Evolutionary conservation across 1,139 yeast species (phyloP).

Genomic region (Suhomyces bolitotheri): DNA sequence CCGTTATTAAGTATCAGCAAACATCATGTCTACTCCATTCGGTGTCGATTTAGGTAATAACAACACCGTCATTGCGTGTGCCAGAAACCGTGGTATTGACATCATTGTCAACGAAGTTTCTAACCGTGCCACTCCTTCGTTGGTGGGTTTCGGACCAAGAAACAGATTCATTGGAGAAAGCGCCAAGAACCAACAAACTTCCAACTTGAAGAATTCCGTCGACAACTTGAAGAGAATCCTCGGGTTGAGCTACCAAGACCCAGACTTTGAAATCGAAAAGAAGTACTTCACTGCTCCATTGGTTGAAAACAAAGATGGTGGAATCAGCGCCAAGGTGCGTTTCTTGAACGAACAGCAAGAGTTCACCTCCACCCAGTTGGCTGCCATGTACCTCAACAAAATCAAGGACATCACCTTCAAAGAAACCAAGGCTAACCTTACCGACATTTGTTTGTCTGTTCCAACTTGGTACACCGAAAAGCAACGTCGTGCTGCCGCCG

Average conservation of each 20-base stretch:
- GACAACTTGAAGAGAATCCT: constrained; percentile 89
- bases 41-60: constrained; percentile 98
- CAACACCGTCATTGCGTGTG: constrained; percentile 94
- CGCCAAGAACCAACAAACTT: constrained; percentile 94
- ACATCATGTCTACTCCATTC: constrained; percentile 76
- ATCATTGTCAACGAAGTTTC: constrained; percentile 98
- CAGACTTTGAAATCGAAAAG: constrained; percentile 75
- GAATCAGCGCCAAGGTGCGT: constrained; percentile 82
- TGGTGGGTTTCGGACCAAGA: constrained; percentile 89
- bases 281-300: constrained; percentile 71
- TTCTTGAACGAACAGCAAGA: constrained; percentile 76
- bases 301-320: constrained; percentile 68
- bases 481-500: constrained; percentile 95
- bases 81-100: constrained; percentile 98
- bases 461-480: constrained; percentile 97
- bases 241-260: constrained; percentile 75
- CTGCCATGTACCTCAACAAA: constrained; percentile 94
- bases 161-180: constrained; percentile 92
- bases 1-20: constrained; percentile 8
- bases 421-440: constrained; percentile 80
- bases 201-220: constrained; percentile 94
- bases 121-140: constrained; percentile 92
- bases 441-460: constrained; percentile 90
- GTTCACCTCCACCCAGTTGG: constrained; percentile 84
- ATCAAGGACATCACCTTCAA: constrained; percentile 74